These are phyloP conservation scores for Prunus campanulata DNA, from an alignment of 306 rosid genomes.

Conservation along the genomic window DNA sequence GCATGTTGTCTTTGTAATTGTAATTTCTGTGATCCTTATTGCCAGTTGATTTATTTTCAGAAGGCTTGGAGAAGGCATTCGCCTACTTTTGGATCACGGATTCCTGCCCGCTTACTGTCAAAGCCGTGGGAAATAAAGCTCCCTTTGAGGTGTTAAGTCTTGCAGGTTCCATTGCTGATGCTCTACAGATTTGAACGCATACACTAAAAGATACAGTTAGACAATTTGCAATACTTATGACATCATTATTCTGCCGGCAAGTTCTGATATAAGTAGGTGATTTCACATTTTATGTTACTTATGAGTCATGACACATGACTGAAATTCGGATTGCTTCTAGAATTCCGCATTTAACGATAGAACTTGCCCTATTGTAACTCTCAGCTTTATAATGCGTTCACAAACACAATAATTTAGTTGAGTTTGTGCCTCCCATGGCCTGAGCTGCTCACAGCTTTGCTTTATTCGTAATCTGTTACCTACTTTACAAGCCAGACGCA, in stretches of 20 bases:
- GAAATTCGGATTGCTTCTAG: background rate
- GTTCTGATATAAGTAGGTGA: background rate
- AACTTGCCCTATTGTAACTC: background rate
- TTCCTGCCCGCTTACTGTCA: constrained; percentile 85
- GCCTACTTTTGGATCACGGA: constrained; percentile 95
- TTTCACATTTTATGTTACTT: background rate
- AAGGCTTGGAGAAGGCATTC: constrained; percentile 49
- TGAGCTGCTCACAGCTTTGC: background rate
- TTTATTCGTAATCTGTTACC: background rate
- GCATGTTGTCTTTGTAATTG: background rate
- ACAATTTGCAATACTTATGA: background rate
- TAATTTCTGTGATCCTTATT: constrained; percentile 9
- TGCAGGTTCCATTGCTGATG: constrained; percentile 84
- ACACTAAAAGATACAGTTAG: background rate
- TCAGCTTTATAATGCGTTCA: background rate
- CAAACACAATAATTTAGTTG: background rate
- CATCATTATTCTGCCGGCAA: background rate
- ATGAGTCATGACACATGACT: background rate
- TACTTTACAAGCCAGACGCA: background rate
- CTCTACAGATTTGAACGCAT: constrained; percentile 61
- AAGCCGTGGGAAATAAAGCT: constrained; percentile 64
- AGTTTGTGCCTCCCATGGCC: background rate
- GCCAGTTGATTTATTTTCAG: constrained; percentile 30
- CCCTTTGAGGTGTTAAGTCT: constrained; percentile 89
- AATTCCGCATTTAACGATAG: background rate